Evolutionary conservation across 163 green algal genomes (phyloP), one percentile per base, ranked within the genome.

Genomic region (Scenedesmus sp.): DNA sequence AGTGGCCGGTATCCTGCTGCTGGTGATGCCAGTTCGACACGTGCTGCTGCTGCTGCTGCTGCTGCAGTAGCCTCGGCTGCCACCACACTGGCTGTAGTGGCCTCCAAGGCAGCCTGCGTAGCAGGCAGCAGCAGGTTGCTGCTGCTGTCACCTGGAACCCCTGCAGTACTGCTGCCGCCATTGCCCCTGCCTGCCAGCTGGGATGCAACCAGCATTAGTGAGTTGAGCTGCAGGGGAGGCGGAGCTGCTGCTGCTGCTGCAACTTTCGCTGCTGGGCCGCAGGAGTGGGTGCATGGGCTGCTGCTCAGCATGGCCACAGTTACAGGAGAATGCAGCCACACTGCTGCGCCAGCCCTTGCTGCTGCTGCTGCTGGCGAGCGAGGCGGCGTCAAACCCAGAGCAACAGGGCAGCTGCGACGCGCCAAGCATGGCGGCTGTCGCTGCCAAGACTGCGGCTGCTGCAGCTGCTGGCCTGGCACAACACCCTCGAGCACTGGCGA

Each of bases 31-130:
- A 24, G n/a, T 6, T 26, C 72, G n/a, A n/a, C n/a, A n/a, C n/a
- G n/a, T 49, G 72, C 72, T 35, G 49, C 35, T 16, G 3, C n/a
- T 43, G 72, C 37, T 13, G 26, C 35, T 33, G 72, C 72, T 51
- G 56, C 56, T 70, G 72, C 72, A 70, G 81, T 26, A 26, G 49
- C 24, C 40, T 84, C 85, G 51, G 85, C 72, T 43, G 85, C 85
- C 6, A 90, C 18, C 76, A 90, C 85, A 56, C 51, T 76, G 5
- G 85, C 85, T 44, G 85, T 90, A 12, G 85, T 84, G 15, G 85
- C 85, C 56, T 85, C 33, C 43, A 90, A n/a, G 2, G 72, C 33
- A 7, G 85, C 85, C 49, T 90, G 85, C 13, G 85, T 90, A 24
- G 85, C 70, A 56, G 85, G 85, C 16, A 85, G 46, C n/a, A 90